Percentiles rank a stretch among this genome's conserved stretches.
Evolutionary conservation across 2,329 filamentous ascomycete species (phyloP).

Genomic region (Ophiostoma sp.): DNA sequence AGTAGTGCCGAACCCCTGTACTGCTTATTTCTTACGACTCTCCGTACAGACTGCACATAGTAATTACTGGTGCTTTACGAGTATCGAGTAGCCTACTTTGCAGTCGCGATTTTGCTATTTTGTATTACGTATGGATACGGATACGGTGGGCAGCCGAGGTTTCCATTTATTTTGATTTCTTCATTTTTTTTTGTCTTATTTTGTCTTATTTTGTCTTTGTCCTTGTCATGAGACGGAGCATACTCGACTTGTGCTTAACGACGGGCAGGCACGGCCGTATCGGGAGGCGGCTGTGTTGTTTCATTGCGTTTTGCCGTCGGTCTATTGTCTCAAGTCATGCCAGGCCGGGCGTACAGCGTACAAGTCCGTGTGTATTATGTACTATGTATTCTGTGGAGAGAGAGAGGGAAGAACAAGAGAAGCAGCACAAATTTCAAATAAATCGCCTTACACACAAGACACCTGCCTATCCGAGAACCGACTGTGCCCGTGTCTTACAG

Average conservation of each 20-base stretch:
- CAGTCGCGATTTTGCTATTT: not conserved
- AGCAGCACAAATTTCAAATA: not conserved
- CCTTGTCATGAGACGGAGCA: not conserved
- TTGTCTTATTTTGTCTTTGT: not conserved
- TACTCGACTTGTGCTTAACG: not conserved
- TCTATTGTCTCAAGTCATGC: not conserved
- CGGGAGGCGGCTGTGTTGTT: slow-evolving; percentile 7
- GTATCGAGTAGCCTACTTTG: not conserved
- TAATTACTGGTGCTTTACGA: not conserved
- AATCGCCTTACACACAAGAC: not conserved
- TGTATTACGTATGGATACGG: not conserved
- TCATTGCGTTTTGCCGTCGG: not conserved
- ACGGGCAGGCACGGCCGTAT: not conserved
- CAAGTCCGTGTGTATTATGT: not conserved
- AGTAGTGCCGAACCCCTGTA: slow-evolving; percentile 7
- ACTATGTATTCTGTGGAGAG: not conserved
- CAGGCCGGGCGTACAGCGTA: not conserved
- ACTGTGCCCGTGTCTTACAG: not conserved
- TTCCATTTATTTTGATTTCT: not conserved
- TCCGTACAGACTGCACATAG: not conserved
- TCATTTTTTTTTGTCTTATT: not conserved
- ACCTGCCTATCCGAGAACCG: slow-evolving; percentile 8
- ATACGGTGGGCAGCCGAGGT: not conserved
- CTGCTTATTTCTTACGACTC: not conserved
- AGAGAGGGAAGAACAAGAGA: no score